Evolutionary conservation across 2,329 filamentous ascomycete species (phyloP), one percentile per base, ranked within the genome.

Genomic region (Colletotrichum sp.): DNA sequence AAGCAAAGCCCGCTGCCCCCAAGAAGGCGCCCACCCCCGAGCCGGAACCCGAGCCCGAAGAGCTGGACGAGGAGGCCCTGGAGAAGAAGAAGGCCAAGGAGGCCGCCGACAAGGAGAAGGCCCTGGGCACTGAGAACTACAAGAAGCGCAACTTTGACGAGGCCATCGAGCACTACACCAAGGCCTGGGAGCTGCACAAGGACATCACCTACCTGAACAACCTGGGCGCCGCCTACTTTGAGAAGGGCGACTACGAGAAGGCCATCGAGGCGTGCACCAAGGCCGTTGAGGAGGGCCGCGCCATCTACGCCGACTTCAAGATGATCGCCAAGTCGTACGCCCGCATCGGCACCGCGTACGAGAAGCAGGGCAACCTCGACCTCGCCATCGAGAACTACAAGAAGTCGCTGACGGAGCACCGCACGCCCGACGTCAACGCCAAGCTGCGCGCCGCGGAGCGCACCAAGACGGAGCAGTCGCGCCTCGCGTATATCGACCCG

Each of bases 151-250:
- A 98, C 83, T 98, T 99, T 79, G 97, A 98, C 81, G 92, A 94
- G 82, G 97, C 97, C 66, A 98, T 99, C 81, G 92, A 93, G 82
- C 95, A 99, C 88, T 99, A 99, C 89, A 91, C 85, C 83, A 97
- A 98, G 85, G 97, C 97, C 0, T 99, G 97, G 97, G 96, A 98
- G 75, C 86, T 94, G 52, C 90, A 95, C 91, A 97, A 98, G 89
- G 97, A 99, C 81, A 98, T 99, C 81, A 97, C 96, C 18, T 99
- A 99, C 86, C 90, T 98, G 75, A 99, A 97, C 88, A 99, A 99
- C 86, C 90, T 98, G 36, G 95, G 96, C 75, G 97, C 97, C 5
- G 97, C 96, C 75, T 92, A 97, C 81, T 98, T 96, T 80, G 97
- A 99, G 85, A 98, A 98, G 89, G 96, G 96, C 73, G 97, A 98